These are phyloP conservation scores for Calonectria honghensis DNA, from an alignment of 2,329 filamentous ascomycete species.

Conservation along the genomic window DNA sequence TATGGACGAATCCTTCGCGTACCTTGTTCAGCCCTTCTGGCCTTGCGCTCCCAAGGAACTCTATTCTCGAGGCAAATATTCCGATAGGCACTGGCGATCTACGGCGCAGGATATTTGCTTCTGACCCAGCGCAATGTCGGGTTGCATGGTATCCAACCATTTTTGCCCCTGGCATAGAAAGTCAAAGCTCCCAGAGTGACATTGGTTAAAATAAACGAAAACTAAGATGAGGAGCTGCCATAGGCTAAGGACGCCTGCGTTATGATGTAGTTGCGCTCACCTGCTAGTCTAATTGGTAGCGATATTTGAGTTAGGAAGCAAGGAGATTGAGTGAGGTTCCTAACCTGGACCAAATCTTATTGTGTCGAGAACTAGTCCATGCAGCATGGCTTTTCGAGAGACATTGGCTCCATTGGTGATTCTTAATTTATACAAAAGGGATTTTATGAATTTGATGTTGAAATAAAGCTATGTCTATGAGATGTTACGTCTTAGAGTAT, in stretches of 20 bases:
- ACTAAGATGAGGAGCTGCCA: neutral
- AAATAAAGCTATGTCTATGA: neutral
- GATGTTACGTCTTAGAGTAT: neutral
- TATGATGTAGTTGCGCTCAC: neutral
- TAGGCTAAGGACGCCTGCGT: neutral
- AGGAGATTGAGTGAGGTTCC: neutral
- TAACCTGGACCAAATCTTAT: neutral
- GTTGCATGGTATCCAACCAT: neutral
- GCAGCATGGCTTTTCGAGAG: neutral
- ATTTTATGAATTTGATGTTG: neutral
- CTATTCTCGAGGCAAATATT: slow-evolving; percentile 1
- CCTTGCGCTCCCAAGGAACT: slow-evolving; percentile 6
- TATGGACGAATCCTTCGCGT: neutral
- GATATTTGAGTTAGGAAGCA: neutral
- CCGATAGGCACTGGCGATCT: neutral
- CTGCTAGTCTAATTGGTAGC: neutral
- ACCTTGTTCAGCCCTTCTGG: neutral
- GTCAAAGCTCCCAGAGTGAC: neutral
- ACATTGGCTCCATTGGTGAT: neutral
- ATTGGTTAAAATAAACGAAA: neutral
- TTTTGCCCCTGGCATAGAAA: neutral
- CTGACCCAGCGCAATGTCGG: neutral
- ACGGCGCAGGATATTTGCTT: neutral
- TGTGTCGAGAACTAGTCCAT: neutral
- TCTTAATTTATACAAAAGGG: neutral